phyloP scores from a whole-genome alignment of 805 yeast species.

The Saturnispora serradocipensis region DNA sequence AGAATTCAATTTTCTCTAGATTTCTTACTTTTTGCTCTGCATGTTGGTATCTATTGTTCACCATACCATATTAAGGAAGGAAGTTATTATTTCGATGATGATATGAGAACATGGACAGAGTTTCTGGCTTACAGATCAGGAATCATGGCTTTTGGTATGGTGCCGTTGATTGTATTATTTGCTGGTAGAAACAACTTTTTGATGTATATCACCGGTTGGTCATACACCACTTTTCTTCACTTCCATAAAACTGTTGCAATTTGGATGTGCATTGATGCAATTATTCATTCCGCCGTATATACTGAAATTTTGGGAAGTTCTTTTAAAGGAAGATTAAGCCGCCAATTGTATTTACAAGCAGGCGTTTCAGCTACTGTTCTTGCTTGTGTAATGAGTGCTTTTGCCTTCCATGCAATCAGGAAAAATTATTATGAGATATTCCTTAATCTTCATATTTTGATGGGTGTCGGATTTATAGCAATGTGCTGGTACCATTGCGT shows the following conservation, averaged over 20 bases:
- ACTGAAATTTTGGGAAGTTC: slow-evolving; percentile 11
- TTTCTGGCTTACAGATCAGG: slow-evolving; percentile 29
- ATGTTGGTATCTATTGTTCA: slow-evolving; percentile 10
- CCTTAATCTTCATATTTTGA: slow-evolving; percentile 19
- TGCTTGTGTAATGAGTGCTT: slow-evolving; percentile 36
- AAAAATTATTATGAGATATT: slow-evolving; percentile 49
- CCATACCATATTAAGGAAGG: slow-evolving; percentile 7
- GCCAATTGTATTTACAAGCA: not conserved
- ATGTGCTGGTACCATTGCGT: slow-evolving; percentile 51
- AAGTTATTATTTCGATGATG: slow-evolving; percentile 20
- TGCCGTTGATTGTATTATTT: slow-evolving; percentile 36
- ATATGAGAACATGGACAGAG: slow-evolving; percentile 25
- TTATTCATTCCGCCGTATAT: slow-evolving; percentile 33
- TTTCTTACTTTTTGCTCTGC: slow-evolving; percentile 5
- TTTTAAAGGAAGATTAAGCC: not conserved
- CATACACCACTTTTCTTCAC: slow-evolving; percentile 34
- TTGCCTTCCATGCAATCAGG: slow-evolving; percentile 45
- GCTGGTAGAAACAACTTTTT: slow-evolving; percentile 40
- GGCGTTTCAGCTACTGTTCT: slow-evolving; percentile 33
- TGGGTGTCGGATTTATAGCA: slow-evolving; percentile 33
- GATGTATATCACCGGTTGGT: slow-evolving; percentile 35
- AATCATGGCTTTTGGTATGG: slow-evolving; percentile 28
- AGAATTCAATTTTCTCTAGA: slow-evolving; percentile 8
- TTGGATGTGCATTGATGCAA: slow-evolving; percentile 30
- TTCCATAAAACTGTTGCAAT: slow-evolving; percentile 64